Evolutionary conservation across 768 basidiomycete species (phyloP).

Genomic region (Tricholoma hemisulphureum): DNA sequence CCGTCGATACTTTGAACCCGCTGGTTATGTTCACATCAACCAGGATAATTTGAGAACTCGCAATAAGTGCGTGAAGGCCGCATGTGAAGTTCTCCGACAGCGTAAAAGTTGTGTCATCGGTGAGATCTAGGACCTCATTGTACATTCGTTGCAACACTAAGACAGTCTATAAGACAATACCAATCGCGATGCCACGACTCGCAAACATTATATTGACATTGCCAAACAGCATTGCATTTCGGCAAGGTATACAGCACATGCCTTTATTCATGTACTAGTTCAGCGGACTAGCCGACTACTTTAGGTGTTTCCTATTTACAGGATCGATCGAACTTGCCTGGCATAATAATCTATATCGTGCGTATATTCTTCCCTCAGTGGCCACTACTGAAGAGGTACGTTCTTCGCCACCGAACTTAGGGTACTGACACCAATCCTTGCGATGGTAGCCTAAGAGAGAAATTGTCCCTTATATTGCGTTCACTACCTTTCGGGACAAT

Average conservation of each 20-base stretch:
- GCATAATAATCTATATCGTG: constrained; percentile 93
- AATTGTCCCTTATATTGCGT: constrained; percentile 58
- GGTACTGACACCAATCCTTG: not conserved
- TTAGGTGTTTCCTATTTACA: constrained; percentile 73
- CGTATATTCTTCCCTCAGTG: constrained; percentile 56
- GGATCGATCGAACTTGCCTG: constrained; percentile 79
- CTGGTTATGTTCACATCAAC: constrained; percentile 80
- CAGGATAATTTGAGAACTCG: constrained; percentile 81
- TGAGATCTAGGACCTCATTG: constrained; percentile 33
- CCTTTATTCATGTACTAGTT: not conserved
- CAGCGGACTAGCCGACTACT: not conserved
- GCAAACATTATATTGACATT: constrained; percentile 68
- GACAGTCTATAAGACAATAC: constrained; percentile 71
- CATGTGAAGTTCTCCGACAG: constrained; percentile 49
- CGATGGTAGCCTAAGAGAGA: constrained; percentile 44
- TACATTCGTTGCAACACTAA: not conserved
- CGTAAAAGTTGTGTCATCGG: constrained; percentile 78
- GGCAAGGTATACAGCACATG: constrained; percentile 44
- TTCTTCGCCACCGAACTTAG: constrained; percentile 1
- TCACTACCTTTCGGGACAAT: constrained; percentile 53
- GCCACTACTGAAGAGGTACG: constrained; percentile 42
- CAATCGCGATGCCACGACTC: constrained; percentile 71
- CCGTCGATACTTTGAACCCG: constrained; percentile 59
- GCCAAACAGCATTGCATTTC: constrained; percentile 55
- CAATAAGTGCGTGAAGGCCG: constrained; percentile 68